Conservation (phyloP, 441 rosid genomes). For the Kokia cookei region DNA sequence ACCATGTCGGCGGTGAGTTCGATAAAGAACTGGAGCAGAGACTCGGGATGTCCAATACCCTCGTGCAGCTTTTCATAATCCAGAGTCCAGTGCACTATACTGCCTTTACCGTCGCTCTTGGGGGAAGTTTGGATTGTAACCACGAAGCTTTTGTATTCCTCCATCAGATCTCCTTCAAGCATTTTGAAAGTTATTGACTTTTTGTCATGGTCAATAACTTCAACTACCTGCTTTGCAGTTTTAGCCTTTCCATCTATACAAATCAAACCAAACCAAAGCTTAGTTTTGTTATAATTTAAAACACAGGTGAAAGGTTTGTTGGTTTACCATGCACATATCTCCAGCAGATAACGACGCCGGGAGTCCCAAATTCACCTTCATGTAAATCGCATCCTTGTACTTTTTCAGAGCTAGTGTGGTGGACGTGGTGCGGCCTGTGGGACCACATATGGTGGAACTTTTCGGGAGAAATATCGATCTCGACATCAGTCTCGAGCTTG, state of each 20-base stretch:
- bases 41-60: not conserved
- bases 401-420: slow-evolving; percentile 11
- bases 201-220: not conserved
- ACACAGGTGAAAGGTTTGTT: not conserved
- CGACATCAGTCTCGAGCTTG: slow-evolving; percentile 17
- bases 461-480: slow-evolving; percentile 15
- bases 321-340: slow-evolving; percentile 13
- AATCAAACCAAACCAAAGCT: not conserved
- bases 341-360: slow-evolving; percentile 23
- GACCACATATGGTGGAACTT: slow-evolving; percentile 8
- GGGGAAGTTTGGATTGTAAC: not conserved
- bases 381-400: slow-evolving; percentile 19
- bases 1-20: slow-evolving; percentile 2
- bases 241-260: not conserved
- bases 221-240: not conserved
- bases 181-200: slow-evolving; percentile 13
- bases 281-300: no score
- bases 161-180: slow-evolving; percentile 9
- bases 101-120: not conserved
- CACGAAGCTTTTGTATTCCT: slow-evolving; percentile 21
- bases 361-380: slow-evolving; percentile 24
- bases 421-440: slow-evolving; percentile 20
- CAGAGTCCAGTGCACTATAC: not conserved
- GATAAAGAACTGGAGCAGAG: not conserved
- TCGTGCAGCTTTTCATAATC: slow-evolving; percentile 12